phyloP scores from a whole-genome alignment of 2,329 filamentous ascomycete genomes.

The Metarhizium guizhouense region DNA sequence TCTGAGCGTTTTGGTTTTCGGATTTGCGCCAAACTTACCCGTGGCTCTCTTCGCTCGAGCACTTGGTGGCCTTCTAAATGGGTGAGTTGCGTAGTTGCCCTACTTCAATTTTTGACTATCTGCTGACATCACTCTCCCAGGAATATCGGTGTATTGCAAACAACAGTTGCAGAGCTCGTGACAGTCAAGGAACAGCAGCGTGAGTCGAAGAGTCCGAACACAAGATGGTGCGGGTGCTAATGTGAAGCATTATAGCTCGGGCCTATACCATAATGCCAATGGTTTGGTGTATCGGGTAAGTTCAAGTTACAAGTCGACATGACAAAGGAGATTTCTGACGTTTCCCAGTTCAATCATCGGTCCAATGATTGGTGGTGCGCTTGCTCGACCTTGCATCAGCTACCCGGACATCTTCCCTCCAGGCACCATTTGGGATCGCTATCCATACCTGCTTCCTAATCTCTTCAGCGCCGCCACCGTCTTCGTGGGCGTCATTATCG shows the following conservation, averaged over 20 bases:
- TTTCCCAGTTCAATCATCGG: conserved; percentile 71
- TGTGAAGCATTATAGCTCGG: conserved; percentile 46
- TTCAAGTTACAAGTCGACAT: conserved; percentile 6
- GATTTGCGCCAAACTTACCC: conserved; percentile 74
- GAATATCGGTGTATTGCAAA: conserved; percentile 92
- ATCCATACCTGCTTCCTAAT: conserved; percentile 87
- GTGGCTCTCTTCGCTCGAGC: conserved; percentile 82
- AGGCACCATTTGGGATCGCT: conserved; percentile 73
- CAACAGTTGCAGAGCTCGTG: conserved; percentile 88
- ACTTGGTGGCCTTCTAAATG: conserved; percentile 84
- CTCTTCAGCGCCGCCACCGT: conserved; percentile 80
- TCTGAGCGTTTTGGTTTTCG: conserved; percentile 85
- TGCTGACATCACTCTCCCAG: conserved; percentile 28
- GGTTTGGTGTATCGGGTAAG: conserved; percentile 89
- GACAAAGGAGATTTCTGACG: conserved; percentile 1
- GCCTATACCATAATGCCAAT: conserved; percentile 98
- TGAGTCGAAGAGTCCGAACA: conserved; percentile 32
- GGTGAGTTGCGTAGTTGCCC: conserved; percentile 44
- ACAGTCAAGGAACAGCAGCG: conserved; percentile 89
- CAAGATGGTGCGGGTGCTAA: conserved; percentile 15
- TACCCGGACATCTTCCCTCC: conserved; percentile 66
- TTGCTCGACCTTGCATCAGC: conserved; percentile 77
- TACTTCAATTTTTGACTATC: neutral
- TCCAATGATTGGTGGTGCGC: conserved; percentile 79
- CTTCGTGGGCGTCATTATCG: conserved; percentile 64